phyloP scores from a whole-genome alignment of 768 basidiomycete species.

The Kwoniella botswanensis region DNA sequence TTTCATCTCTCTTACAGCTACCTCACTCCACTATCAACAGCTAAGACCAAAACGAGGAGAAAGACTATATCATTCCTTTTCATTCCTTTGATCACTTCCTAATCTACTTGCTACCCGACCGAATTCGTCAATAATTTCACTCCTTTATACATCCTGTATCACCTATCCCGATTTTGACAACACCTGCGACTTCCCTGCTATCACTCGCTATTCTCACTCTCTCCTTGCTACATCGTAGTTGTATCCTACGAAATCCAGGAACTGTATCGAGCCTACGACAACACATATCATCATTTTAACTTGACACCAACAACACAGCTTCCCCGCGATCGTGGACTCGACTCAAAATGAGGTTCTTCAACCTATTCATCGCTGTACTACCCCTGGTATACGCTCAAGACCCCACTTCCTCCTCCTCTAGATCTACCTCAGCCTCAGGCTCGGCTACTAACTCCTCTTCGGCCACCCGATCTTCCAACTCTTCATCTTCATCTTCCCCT shows the following conservation, averaged over 20 bases:
- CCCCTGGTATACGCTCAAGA: slow-evolving; percentile 27
- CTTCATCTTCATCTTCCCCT: slow-evolving; percentile 16
- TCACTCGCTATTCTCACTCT: too few species aligned
- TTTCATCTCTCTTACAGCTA: not conserved
- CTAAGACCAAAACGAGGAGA: slow-evolving; percentile 2
- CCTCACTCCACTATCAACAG: not conserved
- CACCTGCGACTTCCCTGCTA: not conserved
- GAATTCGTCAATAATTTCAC: slow-evolving; percentile 3
- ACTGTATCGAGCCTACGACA: too few species aligned
- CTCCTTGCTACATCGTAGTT: too few species aligned
- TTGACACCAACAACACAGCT: not conserved
- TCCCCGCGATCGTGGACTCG: not conserved
- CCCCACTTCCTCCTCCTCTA: slow-evolving; percentile 11
- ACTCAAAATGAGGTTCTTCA: slow-evolving; percentile 8
- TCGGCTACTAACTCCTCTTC: slow-evolving; percentile 6
- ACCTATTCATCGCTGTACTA: slow-evolving; percentile 9
- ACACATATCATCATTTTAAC: too few species aligned
- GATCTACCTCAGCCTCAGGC: slow-evolving; percentile 6
- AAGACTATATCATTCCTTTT: not conserved
- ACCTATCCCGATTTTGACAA: not conserved
- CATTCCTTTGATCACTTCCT: slow-evolving; percentile 12
- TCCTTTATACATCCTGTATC: slow-evolving; percentile 8
- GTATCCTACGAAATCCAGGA: too few species aligned
- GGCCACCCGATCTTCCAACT: slow-evolving; percentile 21
- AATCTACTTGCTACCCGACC: not conserved